Evolutionary conservation across 2,329 filamentous ascomycete genomes (phyloP).

Genomic region (Stachybotrys chlorohalonatus): DNA sequence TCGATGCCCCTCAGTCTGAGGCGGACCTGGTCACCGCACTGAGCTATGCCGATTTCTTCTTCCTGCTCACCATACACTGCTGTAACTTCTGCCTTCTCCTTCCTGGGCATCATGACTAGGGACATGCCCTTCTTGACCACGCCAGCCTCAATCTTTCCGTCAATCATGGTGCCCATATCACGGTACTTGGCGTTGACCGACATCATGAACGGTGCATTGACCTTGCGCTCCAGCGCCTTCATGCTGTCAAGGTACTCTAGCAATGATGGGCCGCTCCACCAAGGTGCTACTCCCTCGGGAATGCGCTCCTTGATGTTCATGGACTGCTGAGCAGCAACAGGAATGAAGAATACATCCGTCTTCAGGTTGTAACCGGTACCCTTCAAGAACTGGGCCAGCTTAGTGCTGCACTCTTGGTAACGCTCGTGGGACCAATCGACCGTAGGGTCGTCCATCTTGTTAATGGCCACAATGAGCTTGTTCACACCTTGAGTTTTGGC

Average conservation of each 20-base stretch:
- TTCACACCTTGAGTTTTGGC: constrained; percentile 98
- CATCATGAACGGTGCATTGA: constrained; percentile 99
- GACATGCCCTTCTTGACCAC: constrained; percentile 83
- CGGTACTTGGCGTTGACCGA: constrained; percentile 91
- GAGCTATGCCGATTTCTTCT: constrained; percentile 73
- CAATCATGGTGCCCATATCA: constrained; percentile 94
- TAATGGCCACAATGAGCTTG: constrained; percentile 88
- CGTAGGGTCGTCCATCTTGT: constrained; percentile 99
- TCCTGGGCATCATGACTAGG: constrained; percentile 94
- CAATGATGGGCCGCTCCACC: constrained; percentile 83
- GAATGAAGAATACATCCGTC: constrained; percentile 91
- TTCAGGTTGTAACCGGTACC: constrained; percentile 90
- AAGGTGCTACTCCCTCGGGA: constrained; percentile 64
- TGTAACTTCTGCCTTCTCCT: constrained; percentile 67
- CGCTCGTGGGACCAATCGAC: constrained; percentile 93
- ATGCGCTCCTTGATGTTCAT: constrained; percentile 84
- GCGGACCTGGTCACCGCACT: constrained; percentile 91
- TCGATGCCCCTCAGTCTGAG: constrained; percentile 88
- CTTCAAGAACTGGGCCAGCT: constrained; percentile 82
- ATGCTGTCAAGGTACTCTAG: constrained; percentile 94
- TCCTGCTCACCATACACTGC: constrained; percentile 93
- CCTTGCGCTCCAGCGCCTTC: constrained; percentile 85
- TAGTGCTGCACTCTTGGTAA: constrained; percentile 87
- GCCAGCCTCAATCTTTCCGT: constrained; percentile 94
- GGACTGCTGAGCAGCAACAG: constrained; percentile 81